Conservation (phyloP, 441 rosid species). For the Pelargonium australe region DNA sequence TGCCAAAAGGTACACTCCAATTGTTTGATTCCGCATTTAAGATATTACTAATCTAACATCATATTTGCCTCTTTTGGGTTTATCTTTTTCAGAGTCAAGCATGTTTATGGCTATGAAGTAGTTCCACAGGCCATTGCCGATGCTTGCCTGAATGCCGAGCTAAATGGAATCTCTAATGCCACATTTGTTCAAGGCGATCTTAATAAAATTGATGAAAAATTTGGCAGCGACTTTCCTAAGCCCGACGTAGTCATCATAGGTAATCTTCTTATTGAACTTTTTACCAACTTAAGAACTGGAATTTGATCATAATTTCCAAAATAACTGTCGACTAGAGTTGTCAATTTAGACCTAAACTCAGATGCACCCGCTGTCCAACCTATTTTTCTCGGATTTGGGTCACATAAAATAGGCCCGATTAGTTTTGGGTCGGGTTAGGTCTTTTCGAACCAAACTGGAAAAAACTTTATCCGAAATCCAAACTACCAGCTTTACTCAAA, state of each 20-base stretch:
- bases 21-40: background rate
- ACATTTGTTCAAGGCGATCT: constrained; percentile 90
- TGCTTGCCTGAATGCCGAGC: constrained; percentile 64
- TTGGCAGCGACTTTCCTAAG: constrained; percentile 70
- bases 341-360: too few relatives aligned
- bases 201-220: constrained; percentile 70
- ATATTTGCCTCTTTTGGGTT: background rate
- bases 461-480: too few relatives aligned
- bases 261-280: constrained; percentile 21
- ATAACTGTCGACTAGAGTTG: too few relatives aligned
- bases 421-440: too few relatives aligned
- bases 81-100: constrained; percentile 49
- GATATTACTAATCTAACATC: background rate
- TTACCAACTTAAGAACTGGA: background rate
- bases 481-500: too few relatives aligned
- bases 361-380: too few relatives aligned
- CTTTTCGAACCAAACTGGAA: too few relatives aligned
- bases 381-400: too few relatives aligned
- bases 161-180: constrained; percentile 73
- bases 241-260: constrained; percentile 87
- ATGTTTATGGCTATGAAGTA: constrained; percentile 88
- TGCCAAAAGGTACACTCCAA: constrained; percentile 50
- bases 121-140: constrained; percentile 87
- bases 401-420: too few relatives aligned
- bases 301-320: too few relatives aligned